Percentiles rank a stretch among this genome's conserved stretches.
Evolutionary conservation across 2,329 filamentous ascomycete species (phyloP).

Genomic region (Fusarium transvaalense): DNA sequence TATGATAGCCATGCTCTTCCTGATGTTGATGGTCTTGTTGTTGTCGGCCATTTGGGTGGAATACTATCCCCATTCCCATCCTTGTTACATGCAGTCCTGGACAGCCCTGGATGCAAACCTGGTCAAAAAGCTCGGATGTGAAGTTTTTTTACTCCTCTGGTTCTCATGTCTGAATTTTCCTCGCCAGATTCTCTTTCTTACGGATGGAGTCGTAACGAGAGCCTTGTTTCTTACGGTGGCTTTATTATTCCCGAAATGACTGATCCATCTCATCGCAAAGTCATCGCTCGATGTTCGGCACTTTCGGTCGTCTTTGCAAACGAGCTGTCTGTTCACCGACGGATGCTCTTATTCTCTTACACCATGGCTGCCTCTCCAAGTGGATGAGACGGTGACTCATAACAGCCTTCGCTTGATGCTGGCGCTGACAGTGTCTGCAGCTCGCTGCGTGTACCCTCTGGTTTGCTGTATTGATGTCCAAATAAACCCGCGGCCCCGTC

Average conservation of each 20-base stretch:
- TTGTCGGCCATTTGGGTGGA: conserved; percentile 35
- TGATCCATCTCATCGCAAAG: conserved; percentile 21
- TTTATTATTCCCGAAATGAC: conserved; percentile 19
- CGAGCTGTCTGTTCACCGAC: conserved; percentile 1
- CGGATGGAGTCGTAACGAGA: conserved; percentile 11
- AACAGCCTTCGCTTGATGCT: conserved; percentile 34
- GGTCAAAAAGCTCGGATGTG: conserved; percentile 33
- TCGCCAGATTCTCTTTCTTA: conserved; percentile 26
- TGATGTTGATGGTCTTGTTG: conserved; percentile 40
- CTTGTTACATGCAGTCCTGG: conserved; percentile 41
- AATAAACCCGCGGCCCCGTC: conserved; percentile 47
- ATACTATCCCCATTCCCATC: conserved; percentile 44
- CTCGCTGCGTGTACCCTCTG: conserved; percentile 40
- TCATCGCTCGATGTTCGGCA: conserved; percentile 15
- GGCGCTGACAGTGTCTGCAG: conserved; percentile 42
- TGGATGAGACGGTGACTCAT: conserved; percentile 47
- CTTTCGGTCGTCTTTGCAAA: background rate
- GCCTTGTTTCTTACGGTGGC: conserved; percentile 13
- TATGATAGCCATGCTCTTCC: conserved; percentile 30
- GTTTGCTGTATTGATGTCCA: conserved; percentile 51
- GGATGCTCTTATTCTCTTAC: conserved; percentile 5
- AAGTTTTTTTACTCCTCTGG: conserved; percentile 35
- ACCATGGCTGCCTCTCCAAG: conserved; percentile 19
- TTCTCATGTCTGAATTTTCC: conserved; percentile 20
- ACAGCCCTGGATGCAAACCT: conserved; percentile 40